Percentiles rank a stretch among this genome's conserved stretches.
Evolutionary conservation across 2,329 filamentous ascomycete species (phyloP).

Genomic region (Neopestalotiopsis sp.): DNA sequence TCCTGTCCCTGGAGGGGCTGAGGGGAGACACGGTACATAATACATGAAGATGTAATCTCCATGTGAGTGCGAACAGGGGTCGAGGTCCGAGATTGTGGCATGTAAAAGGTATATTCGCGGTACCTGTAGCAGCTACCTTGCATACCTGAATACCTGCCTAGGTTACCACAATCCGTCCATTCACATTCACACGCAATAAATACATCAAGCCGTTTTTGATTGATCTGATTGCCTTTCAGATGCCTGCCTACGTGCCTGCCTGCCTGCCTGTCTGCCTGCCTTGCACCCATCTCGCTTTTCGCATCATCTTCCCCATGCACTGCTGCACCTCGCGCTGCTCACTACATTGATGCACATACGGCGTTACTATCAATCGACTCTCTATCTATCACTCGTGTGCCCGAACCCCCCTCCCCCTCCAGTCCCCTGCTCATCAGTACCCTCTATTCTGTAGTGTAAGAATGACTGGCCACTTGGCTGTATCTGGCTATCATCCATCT

Average conservation of each 20-base stretch:
- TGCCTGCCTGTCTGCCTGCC: not conserved
- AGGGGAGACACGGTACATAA: not conserved
- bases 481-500: not conserved
- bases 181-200: not conserved
- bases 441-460: not conserved
- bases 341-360: not conserved
- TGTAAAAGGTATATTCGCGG: not conserved
- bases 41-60: not conserved
- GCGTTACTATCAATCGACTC: not conserved
- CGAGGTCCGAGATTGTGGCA: not conserved
- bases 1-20: not conserved
- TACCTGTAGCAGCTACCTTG: not conserved
- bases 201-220: not conserved
- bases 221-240: not conserved
- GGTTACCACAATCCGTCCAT: not conserved
- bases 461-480: not conserved
- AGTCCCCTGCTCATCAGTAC: not conserved
- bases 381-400: not conserved
- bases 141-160: not conserved
- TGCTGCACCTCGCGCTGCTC: not conserved
- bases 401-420: not conserved
- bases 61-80: not conserved
- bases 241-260: not conserved
- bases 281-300: not conserved
- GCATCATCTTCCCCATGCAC: not conserved